Conservation (phyloP, 371 early-diverging fungal genomes). For the Zychaea mexicana region DNA sequence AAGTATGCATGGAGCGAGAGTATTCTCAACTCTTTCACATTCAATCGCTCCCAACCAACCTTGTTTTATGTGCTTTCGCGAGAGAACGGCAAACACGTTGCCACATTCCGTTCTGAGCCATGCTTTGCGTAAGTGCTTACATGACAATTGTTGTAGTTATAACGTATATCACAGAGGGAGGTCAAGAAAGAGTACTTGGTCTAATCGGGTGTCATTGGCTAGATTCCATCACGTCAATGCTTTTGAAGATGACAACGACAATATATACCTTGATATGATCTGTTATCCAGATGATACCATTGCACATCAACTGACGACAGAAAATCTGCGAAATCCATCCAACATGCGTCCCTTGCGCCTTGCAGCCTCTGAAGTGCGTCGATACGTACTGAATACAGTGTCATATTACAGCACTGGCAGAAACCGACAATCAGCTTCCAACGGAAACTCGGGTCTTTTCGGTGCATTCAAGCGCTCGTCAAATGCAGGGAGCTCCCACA, state of each 20-base stretch:
- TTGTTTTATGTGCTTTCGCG: conserved; percentile 73
- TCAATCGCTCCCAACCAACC: conserved; percentile 54
- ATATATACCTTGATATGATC: conserved; percentile 63
- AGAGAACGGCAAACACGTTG: conserved; percentile 61
- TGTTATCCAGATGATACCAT: conserved; percentile 67
- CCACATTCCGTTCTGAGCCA: conserved; percentile 62
- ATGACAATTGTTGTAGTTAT: no score
- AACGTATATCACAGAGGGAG: no score
- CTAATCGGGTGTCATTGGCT: no score
- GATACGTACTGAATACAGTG: conserved; percentile 59
- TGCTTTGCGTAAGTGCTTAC: conserved; percentile 44
- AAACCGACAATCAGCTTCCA: background rate
- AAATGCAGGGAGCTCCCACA: background rate
- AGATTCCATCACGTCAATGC: conserved; percentile 75
- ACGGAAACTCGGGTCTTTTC: background rate
- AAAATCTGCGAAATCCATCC: conserved; percentile 49
- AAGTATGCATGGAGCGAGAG: conserved; percentile 71
- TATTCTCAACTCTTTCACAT: conserved; percentile 67
- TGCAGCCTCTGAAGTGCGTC: conserved; percentile 59
- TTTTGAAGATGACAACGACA: conserved; percentile 65
- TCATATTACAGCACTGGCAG: conserved; percentile 49
- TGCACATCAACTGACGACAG: conserved; percentile 57
- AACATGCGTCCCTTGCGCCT: conserved; percentile 46
- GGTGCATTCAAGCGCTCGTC: background rate
- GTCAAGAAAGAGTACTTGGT: no score